phyloP scores from a whole-genome alignment of 1,139 yeast species.

The Wickerhamomyces sp. region DNA sequence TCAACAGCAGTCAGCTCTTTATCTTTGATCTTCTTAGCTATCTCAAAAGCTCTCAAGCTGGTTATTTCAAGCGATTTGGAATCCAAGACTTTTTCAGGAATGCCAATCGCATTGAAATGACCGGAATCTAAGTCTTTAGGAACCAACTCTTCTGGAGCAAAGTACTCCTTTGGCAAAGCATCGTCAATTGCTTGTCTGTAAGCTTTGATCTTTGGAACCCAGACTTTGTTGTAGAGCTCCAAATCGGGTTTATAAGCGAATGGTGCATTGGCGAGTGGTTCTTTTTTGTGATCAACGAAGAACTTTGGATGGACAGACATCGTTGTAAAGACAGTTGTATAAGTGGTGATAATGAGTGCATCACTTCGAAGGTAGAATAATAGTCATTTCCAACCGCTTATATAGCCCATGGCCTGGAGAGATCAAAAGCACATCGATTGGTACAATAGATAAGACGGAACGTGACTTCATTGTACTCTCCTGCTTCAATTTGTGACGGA shows the following conservation, averaged over 20 bases:
- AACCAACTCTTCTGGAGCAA: slow-evolving; percentile 33
- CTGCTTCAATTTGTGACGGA: too few species aligned
- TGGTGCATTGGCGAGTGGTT: slow-evolving; percentile 7
- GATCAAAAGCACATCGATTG: too few species aligned
- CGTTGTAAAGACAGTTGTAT: neutral
- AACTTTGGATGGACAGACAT: slow-evolving; percentile 1
- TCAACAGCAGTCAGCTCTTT: slow-evolving; percentile 28
- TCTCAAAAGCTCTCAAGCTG: slow-evolving; percentile 30
- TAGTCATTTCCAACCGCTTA: too few species aligned
- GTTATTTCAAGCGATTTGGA: slow-evolving; percentile 31
- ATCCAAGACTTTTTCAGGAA: slow-evolving; percentile 38
- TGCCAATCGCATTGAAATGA: slow-evolving; percentile 28
- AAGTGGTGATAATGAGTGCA: neutral
- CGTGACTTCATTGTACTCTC: too few species aligned
- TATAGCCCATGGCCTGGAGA: too few species aligned
- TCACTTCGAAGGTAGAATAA: too few species aligned
- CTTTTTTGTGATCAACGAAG: neutral
- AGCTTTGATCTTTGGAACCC: slow-evolving; percentile 43
- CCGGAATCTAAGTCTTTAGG: slow-evolving; percentile 31
- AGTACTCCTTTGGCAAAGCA: slow-evolving; percentile 38
- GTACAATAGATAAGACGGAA: too few species aligned
- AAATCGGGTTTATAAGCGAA: slow-evolving; percentile 14
- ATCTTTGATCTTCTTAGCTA: slow-evolving; percentile 32
- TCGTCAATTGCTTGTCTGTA: slow-evolving; percentile 40
- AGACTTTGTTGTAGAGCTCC: slow-evolving; percentile 19